Evolutionary conservation across 1,284 basidiomycete species (phyloP), one percentile per base, ranked within the genome.

Genomic region (Malassezia dermatis): DNA sequence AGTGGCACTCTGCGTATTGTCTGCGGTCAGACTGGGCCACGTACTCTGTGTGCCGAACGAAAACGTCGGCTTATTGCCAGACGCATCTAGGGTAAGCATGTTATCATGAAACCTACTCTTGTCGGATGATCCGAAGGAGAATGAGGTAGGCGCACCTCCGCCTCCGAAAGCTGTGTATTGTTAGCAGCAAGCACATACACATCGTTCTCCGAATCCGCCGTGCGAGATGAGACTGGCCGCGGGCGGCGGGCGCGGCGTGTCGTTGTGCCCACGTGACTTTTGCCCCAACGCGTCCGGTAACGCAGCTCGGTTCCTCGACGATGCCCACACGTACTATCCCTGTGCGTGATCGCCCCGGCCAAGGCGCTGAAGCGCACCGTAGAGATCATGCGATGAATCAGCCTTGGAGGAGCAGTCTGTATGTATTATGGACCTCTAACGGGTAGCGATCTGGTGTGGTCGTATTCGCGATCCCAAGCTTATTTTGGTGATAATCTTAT

Each of bases 401-500:
- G 19, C 64, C 64, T n/a, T 69, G 67, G 67, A 57, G 66, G 6
- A 63, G 60, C 32, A 61, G 60, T 43, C 46, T 61, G 52, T 55
- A 31, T 13, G 55, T 51, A 24, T 17, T 13, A 50, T 21, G 4
- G 19, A 19, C 3, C 6, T 5, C 37, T 39, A 12, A 39, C 37
- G 8, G 10, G 4, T 42, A 57, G 62, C 27, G 71, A 73, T 49
- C 63, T 73, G 23, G 68, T 73, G 12, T 73, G 67, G 66, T 72
- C 69, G 23, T 73, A 73, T 26, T 72, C 71, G 10, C 67, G 71
- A 44, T 73, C 71, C 1, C 71, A 73, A 50, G 71, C 71, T 2
- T 73, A 70, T 53, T 73, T 71, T 50, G 69, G 69, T 30, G 67
- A 73, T 59, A 73, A 73, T 54, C 64, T 73, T 37, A 65, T 65